A percentile compares a stretch with the other conserved stretches of the same genome.
phyloP scores from a whole-genome alignment of 495 filamentous ascomycete species.

The Aspergillus ellipticus region DNA sequence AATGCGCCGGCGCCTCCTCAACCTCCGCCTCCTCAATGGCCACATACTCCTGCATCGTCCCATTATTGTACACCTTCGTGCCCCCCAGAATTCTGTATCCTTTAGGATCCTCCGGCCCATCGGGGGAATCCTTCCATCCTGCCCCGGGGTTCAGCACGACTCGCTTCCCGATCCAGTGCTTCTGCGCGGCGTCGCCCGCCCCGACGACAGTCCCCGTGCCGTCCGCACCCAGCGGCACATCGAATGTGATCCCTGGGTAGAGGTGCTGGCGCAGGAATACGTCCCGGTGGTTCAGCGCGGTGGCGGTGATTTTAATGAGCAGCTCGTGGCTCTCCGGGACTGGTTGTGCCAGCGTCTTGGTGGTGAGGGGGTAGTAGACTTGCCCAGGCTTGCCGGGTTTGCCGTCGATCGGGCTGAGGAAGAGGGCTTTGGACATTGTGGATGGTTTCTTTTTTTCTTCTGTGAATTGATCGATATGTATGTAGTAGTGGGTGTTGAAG shows the following conservation, averaged over 20 bases:
- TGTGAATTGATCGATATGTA: no score
- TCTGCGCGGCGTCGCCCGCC: slow-evolving; percentile 50
- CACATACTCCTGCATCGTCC: slow-evolving; percentile 69
- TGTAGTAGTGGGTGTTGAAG: no score
- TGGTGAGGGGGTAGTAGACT: slow-evolving; percentile 70
- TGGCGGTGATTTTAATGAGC: slow-evolving; percentile 66
- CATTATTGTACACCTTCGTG: slow-evolving; percentile 56
- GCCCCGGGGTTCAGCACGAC: slow-evolving; percentile 71
- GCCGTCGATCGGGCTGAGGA: slow-evolving; percentile 48
- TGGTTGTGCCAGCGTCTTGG: slow-evolving; percentile 56
- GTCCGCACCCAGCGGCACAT: slow-evolving; percentile 72
- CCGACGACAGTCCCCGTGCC: slow-evolving; percentile 68
- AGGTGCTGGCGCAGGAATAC: slow-evolving; percentile 88
- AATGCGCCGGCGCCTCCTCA: slow-evolving; percentile 68
- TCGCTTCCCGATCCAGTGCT: slow-evolving; percentile 56
- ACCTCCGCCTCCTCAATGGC: slow-evolving; percentile 67
- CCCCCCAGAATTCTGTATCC: slow-evolving; percentile 71
- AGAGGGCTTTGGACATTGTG: slow-evolving; percentile 54
- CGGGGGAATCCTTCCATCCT: slow-evolving; percentile 68
- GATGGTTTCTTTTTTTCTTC: no score
- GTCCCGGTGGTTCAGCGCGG: slow-evolving; percentile 87
- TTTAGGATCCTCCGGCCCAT: slow-evolving; percentile 64
- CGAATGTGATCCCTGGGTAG: slow-evolving; percentile 79
- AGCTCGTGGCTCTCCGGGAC: slow-evolving; percentile 60
- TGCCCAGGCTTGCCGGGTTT: slow-evolving; percentile 64